phyloP scores from a whole-genome alignment of 768 basidiomycete genomes.

The Mycena rebaudengoi region DNA sequence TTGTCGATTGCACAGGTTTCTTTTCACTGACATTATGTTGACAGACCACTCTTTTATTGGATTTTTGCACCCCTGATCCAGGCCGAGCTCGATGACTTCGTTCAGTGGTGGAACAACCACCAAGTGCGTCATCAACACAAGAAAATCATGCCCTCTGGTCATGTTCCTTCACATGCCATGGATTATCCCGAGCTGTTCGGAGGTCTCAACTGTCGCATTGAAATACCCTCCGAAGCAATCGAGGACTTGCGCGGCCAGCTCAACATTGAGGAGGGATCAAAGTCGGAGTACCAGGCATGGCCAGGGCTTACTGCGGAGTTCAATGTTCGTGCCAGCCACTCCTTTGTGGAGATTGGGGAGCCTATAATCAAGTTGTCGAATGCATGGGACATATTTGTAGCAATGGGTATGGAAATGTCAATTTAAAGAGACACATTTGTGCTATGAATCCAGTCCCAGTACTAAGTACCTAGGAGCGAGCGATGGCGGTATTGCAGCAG shows the following conservation, averaged over 20 bases:
- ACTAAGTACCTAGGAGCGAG: too few species aligned
- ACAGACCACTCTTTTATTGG: background rate
- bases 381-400: too few species aligned
- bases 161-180: constrained; percentile 8
- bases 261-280: background rate
- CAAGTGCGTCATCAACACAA: constrained; percentile 20
- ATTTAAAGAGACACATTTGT: too few species aligned
- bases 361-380: too few species aligned
- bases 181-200: background rate
- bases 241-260: background rate
- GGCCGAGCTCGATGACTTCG: constrained; percentile 22
- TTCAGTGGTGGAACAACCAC: constrained; percentile 32
- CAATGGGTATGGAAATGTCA: too few species aligned
- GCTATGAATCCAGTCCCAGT: too few species aligned
- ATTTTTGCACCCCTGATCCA: constrained; percentile 19
- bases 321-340: background rate
- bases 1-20: background rate
- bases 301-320: background rate
- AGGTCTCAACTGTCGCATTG: too few species aligned
- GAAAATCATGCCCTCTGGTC: constrained; percentile 29
- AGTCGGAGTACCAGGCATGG: background rate
- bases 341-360: too few species aligned
- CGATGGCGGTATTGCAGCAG: too few species aligned
- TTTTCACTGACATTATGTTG: too few species aligned
- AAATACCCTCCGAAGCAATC: constrained; percentile 12